A percentile compares a stretch with the other conserved stretches of the same genome.
Conservation (phyloP, 768 basidiomycete species). For the Mrakia frigida region DNA sequence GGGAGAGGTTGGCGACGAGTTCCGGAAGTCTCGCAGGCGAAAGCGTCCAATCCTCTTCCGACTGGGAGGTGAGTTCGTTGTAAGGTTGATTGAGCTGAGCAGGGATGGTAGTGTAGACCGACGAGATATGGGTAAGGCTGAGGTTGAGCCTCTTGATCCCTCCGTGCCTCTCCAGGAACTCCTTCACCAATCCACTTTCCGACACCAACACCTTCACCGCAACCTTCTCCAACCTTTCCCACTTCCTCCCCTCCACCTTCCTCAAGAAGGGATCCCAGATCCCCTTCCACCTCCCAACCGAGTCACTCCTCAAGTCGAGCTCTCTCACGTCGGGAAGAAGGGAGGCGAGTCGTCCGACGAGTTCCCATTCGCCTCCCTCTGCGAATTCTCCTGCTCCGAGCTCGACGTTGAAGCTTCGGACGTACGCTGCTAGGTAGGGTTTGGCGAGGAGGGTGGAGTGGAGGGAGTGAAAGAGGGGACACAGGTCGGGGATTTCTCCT, state of each 20-base stretch:
- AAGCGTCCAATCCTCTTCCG: neutral
- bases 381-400: neutral
- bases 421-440: neutral
- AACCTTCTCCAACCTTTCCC: neutral
- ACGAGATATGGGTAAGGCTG: neutral
- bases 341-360: neutral
- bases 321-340: neutral
- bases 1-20: neutral
- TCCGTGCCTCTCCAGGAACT: neutral
- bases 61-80: neutral
- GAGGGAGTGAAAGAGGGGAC: neutral
- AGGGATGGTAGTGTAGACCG: neutral
- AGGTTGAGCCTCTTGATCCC: neutral
- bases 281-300: neutral
- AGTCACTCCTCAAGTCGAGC: neutral
- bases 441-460: constrained; percentile 6
- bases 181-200: neutral
- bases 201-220: neutral
- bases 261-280: neutral
- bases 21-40: neutral
- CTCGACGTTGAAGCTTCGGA: constrained; percentile 3
- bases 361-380: neutral
- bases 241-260: neutral
- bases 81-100: neutral
- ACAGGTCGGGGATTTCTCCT: neutral